phyloP scores from a whole-genome alignment of 305 asterid genomes.

The Fraxinus ornus region DNA sequence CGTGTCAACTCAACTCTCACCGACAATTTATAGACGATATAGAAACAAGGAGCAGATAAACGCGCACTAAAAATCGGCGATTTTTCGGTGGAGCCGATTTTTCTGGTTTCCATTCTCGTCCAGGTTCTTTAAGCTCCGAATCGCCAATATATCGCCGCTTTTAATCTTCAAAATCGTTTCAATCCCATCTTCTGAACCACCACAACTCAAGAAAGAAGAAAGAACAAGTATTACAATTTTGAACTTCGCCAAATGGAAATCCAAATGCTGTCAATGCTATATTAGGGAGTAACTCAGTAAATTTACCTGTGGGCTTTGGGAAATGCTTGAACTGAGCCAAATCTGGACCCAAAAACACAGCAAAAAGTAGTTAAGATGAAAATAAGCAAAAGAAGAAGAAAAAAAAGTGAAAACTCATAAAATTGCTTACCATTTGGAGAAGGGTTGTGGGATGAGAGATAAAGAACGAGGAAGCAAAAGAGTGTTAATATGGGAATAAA shows the following conservation, averaged over 20 bases:
- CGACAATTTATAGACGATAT: conserved; percentile 23
- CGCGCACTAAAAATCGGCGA: conserved; percentile 41
- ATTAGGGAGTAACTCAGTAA: not conserved
- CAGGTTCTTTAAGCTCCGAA: conserved; percentile 62
- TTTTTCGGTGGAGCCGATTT: conserved; percentile 60
- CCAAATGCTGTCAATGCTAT: not conserved
- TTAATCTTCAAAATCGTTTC: conserved; percentile 32
- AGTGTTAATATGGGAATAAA: conserved; percentile 49
- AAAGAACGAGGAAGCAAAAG: conserved; percentile 54
- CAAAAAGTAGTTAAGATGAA: not conserved
- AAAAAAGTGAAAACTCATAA: not conserved
- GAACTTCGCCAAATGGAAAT: not conserved
- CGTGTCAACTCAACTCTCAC: conserved; percentile 25
- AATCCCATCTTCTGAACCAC: conserved; percentile 30
- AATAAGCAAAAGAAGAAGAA: not conserved
- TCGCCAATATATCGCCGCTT: conserved; percentile 45
- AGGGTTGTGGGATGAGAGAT: conserved; percentile 69
- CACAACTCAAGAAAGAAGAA: not conserved
- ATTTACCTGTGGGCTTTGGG: conserved; percentile 30
- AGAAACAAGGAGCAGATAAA: not conserved
- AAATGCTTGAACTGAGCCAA: conserved; percentile 46
- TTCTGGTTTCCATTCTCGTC: conserved; percentile 22
- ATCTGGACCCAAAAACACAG: conserved; percentile 36
- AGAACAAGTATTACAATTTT: not conserved
- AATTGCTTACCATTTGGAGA: conserved; percentile 45